These are phyloP conservation scores for Lachancea mirantina DNA, from an alignment of 805 yeast species.

Conservation along the genomic window DNA sequence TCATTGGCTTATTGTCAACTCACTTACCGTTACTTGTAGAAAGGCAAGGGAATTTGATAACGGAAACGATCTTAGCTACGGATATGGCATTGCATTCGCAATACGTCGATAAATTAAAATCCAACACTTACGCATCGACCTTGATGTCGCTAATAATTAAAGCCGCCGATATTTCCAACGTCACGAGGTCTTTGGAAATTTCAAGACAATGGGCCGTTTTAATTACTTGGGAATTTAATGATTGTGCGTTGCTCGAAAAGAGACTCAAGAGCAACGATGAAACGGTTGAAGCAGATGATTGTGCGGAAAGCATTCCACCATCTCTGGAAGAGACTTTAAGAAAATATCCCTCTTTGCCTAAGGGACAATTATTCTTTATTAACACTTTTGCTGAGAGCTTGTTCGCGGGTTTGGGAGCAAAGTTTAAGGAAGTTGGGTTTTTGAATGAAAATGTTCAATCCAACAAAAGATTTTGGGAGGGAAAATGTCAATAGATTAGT, in stretches of 20 bases:
- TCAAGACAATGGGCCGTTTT: constrained; percentile 83
- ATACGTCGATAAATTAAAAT: constrained; percentile 50
- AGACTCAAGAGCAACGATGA: constrained; percentile 20
- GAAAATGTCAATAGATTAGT: constrained; percentile 4
- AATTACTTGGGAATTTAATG: constrained; percentile 70
- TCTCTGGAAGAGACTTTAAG: constrained; percentile 39
- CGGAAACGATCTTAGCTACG: constrained; percentile 56
- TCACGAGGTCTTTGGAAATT: constrained; percentile 67
- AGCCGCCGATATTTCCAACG: constrained; percentile 95
- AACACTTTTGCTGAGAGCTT: constrained; percentile 72
- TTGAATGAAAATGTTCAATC: constrained; percentile 45
- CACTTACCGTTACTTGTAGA: constrained; percentile 40
- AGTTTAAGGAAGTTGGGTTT: constrained; percentile 55
- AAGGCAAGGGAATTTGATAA: constrained; percentile 14
- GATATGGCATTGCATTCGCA: constrained; percentile 88
- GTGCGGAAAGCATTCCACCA: constrained; percentile 32
- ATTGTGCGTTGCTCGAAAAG: constrained; percentile 49
- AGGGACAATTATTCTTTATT: constrained; percentile 79
- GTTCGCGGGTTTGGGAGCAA: constrained; percentile 55
- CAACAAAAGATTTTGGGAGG: constrained; percentile 53
- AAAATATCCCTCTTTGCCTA: constrained; percentile 45
- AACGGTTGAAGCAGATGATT: constrained; percentile 7
- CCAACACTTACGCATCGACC: constrained; percentile 31
- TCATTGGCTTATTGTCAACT: constrained; percentile 42
- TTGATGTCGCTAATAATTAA: constrained; percentile 69